Evolutionary conservation across 345 rosid genomes (phyloP).

Genomic region (Melastoma malabathricum): DNA sequence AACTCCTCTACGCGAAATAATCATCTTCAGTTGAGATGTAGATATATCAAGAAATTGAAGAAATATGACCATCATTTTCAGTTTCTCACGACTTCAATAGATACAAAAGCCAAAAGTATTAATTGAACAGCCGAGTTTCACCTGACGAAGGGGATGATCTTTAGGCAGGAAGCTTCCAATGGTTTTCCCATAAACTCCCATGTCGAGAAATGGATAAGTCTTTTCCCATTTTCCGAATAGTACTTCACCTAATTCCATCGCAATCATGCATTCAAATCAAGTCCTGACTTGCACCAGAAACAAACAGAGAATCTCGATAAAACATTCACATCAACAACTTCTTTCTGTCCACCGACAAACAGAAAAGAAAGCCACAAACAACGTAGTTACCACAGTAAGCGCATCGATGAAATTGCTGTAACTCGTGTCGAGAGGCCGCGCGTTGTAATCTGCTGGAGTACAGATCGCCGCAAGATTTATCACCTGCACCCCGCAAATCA

Average conservation of each 20-base stretch:
- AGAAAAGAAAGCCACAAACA: slow-evolving; percentile 5
- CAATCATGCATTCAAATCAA: slow-evolving; percentile 15
- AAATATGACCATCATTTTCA: background rate
- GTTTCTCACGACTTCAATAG: too few relatives aligned
- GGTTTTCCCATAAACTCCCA: slow-evolving; percentile 98
- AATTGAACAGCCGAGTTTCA: slow-evolving; percentile 14
- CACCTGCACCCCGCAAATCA: slow-evolving; percentile 19
- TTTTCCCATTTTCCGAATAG: slow-evolving; percentile 93
- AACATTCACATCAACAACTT: too few relatives aligned
- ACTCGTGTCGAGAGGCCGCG: slow-evolving; percentile 93
- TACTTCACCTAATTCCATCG: slow-evolving; percentile 58
- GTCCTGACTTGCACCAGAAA: background rate
- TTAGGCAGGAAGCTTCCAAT: slow-evolving; percentile 88
- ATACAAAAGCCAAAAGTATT: too few relatives aligned
- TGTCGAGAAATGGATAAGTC: slow-evolving; percentile 93
- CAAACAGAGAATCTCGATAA: too few relatives aligned
- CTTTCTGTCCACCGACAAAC: too few relatives aligned
- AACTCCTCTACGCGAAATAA: too few relatives aligned
- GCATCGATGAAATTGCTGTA: slow-evolving; percentile 98
- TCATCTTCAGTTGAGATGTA: too few relatives aligned
- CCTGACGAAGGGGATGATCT: slow-evolving; percentile 88
- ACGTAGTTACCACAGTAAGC: slow-evolving; percentile 65
- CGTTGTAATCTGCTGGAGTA: slow-evolving; percentile 97
- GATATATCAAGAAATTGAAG: background rate
- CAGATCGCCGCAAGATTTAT: slow-evolving; percentile 98